Percentiles rank a stretch among this genome's conserved stretches.
These are phyloP conservation scores for Biscogniauxia mediterranea DNA, from an alignment of 2,329 filamentous ascomycete species.

Conservation along the genomic window DNA sequence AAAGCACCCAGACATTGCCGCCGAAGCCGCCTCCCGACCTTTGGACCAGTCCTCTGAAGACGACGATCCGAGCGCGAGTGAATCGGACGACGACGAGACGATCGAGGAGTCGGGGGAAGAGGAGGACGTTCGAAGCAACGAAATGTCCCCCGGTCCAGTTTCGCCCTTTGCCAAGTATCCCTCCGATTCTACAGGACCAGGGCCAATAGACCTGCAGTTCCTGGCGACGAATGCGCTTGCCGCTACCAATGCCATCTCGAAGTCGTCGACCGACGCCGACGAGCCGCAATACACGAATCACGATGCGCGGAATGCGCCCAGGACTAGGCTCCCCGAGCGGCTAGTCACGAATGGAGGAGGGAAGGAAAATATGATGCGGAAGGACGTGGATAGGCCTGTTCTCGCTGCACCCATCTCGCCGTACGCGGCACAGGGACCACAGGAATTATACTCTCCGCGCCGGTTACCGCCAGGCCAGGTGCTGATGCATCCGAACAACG, in stretches of 20 bases:
- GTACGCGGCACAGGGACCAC: conserved; percentile 23
- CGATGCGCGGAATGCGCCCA: conserved; percentile 18
- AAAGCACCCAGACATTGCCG: conserved; percentile 63
- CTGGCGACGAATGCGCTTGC: conserved; percentile 30
- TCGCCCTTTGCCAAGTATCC: conserved; percentile 17
- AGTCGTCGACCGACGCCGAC: conserved; percentile 20
- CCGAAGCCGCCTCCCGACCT: conserved; percentile 51
- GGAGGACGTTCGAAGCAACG: conserved; percentile 30
- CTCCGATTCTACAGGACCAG: conserved; percentile 18
- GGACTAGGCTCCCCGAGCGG: conserved; percentile 14
- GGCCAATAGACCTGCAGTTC: conserved; percentile 25
- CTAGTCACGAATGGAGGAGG: conserved; percentile 13
- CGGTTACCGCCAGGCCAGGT: conserved; percentile 25
- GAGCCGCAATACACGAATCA: conserved; percentile 14
- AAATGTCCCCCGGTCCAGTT: conserved; percentile 30
- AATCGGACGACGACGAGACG: conserved; percentile 27
- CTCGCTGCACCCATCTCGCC: conserved; percentile 32
- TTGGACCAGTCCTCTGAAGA: conserved; percentile 48
- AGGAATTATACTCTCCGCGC: conserved; percentile 28
- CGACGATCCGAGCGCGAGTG: conserved; percentile 38
- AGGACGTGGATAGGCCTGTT: conserved; percentile 24
- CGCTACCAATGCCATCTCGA: conserved; percentile 22
- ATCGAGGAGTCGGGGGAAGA: conserved; percentile 30
- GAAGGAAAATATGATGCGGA: conserved; percentile 18
- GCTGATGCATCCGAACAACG: conserved; percentile 31